Base-by-base conservation (phyloP, 441 rosid genomes). In the Omphalea diandra region DNA sequence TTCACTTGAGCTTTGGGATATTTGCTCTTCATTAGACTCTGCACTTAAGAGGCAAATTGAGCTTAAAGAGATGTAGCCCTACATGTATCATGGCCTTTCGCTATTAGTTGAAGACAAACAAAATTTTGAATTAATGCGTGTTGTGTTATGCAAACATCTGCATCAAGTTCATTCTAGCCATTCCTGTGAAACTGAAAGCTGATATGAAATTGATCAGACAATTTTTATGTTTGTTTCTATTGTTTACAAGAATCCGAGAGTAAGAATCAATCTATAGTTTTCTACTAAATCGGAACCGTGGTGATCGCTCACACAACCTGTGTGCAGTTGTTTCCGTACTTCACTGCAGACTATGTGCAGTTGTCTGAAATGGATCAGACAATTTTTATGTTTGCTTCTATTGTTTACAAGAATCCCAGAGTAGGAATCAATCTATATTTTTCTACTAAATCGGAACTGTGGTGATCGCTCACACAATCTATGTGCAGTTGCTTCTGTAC, bases 401-500 rank as follows among this genome's bases (percentile, higher is more conserved):
- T 53, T 47, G 3, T 50, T 4, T 5, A 22, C 55, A 20, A 12
- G 36, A 55, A 12, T 50, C n/a, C 36, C 20, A 27, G n/a, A 29
- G 15, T 15, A 55, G 10, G 60, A 27, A 4, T 6, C 2, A 27
- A 55, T 26, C 58, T 24, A 14, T 10, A 12, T 0, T 9, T 41
- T 26, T 18, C 32, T 41, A 26, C 12, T 62, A 26, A 57, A 29
- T 11, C 0, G 15, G 15, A 26, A 43, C 9, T 17, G 8, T 18
- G 26, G n/a, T n/a, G 63, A 43, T 35, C n/a, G 44, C 20, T 18
- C 38, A 55, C 57, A n/a, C n/a, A 55, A 54, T 7, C 2, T 31
- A 43, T 27, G 24, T 63, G 32, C 49, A 58, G 50, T 56, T 33
- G 44, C 47, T 38, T 63, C 31, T 58, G 38, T 20, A 60, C 33